These are phyloP conservation scores for Boletellus dicymbophilus DNA, from an alignment of 1,284 basidiomycete genomes.

Conservation along the genomic window DNA sequence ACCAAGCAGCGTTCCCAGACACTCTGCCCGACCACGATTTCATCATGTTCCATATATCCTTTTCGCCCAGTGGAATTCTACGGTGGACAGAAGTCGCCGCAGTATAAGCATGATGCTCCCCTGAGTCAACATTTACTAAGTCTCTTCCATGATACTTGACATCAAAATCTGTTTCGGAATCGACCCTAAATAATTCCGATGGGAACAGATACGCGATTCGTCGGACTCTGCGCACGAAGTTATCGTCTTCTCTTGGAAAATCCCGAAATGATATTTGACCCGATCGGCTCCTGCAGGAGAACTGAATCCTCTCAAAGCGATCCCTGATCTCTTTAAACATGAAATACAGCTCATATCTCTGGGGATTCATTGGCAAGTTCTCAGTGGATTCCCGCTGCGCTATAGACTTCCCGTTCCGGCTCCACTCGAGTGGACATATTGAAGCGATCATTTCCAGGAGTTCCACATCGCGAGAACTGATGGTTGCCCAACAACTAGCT, in stretches of 20 bases:
- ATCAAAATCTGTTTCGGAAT: background rate
- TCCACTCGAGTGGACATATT: slow-evolving; percentile 38
- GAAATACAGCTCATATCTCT: slow-evolving; percentile 35
- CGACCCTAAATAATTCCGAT: background rate
- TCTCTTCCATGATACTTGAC: slow-evolving; percentile 20
- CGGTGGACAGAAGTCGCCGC: slow-evolving; percentile 9
- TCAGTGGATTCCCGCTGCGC: slow-evolving; percentile 28
- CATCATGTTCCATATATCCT: slow-evolving; percentile 4
- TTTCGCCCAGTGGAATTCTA: background rate
- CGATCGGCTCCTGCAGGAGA: slow-evolving; percentile 3
- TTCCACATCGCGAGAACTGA: slow-evolving; percentile 29
- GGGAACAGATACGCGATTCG: slow-evolving; percentile 14
- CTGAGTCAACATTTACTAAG: background rate
- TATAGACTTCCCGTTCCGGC: slow-evolving; percentile 40
- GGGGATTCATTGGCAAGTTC: slow-evolving; percentile 23
- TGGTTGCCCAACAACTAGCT: slow-evolving; percentile 40
- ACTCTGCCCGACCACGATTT: background rate
- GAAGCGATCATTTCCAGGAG: slow-evolving; percentile 37
- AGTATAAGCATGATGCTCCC: slow-evolving; percentile 15
- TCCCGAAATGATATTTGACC: background rate
- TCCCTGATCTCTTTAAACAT: slow-evolving; percentile 31
- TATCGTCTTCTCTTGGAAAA: slow-evolving; percentile 7
- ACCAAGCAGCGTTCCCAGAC: background rate
- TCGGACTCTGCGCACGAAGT: slow-evolving; percentile 13
- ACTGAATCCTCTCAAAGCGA: slow-evolving; percentile 22